Base-by-base conservation (phyloP, 1,139 yeast species). In the Geotrichum klebahnii region DNA sequence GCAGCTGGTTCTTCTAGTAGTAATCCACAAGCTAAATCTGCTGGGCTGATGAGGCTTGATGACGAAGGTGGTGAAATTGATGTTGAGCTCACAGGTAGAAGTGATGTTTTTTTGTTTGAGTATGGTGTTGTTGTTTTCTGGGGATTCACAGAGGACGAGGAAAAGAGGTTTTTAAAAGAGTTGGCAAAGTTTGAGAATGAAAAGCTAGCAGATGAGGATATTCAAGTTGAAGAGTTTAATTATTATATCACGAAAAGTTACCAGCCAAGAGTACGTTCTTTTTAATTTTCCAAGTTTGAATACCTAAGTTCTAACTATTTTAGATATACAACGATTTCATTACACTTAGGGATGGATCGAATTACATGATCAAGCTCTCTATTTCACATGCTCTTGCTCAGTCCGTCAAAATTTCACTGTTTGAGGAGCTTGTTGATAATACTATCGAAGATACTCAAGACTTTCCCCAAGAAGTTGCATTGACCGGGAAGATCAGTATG, bases 401-500 rank as follows among this genome's bases (percentile, higher is more conserved):
- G 67, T 82, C 94, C 36, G 97, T 88, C 43, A 92, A 92, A 67
- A 90, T 92, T 22, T 90, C 97, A 2, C 70, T 92, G 43, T 92
- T 90, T 67, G 98, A 92, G 68, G 97, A 90, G 66, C 76, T 92
- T 57, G 96, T 92, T 6, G 96, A 90, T 67, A 89, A 89, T 64
- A 92, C 97, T 2, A 92, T 92, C 62, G 96, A 89, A 65, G 97
- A 88, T 63, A 92, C 97, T 2, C 96, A 90, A 63, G 97, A 89
- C 61, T 89, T 92, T 44, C 98, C 97, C 1, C 95, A 87, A 61
- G 96, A 89, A 65, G 86, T 92, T 62, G 97, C 97, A 1, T 81
- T 81, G 35, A 85, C 95, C 5, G 97, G 97, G 62, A 90, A 89
- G 67, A 96, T 92, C 54, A 86, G 86, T 61, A 89, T 92, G 97